Conservation (phyloP, 2,329 filamentous ascomycete genomes). For the Xylaria sp. region DNA sequence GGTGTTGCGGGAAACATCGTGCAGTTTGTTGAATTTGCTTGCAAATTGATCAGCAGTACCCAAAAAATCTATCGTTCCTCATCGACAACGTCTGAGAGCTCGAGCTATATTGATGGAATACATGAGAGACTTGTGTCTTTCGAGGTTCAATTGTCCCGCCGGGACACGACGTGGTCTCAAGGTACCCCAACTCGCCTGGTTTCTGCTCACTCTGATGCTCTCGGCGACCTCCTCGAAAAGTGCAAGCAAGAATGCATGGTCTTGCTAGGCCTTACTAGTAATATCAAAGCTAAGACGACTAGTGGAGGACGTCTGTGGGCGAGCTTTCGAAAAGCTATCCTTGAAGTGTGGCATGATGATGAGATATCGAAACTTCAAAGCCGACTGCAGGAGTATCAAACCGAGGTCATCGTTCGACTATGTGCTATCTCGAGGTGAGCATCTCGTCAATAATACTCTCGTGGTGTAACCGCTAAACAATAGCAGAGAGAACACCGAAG, state of each 20-base stretch:
- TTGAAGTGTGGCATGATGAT: neutral
- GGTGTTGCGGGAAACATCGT: neutral
- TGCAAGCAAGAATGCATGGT: neutral
- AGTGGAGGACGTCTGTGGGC: neutral
- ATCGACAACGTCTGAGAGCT: neutral
- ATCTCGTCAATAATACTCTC: neutral
- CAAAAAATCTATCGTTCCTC: neutral
- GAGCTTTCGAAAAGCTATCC: neutral
- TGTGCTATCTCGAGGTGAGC: neutral
- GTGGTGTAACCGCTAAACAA: neutral
- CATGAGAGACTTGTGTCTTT: neutral
- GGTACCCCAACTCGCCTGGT: neutral
- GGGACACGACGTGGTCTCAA: neutral
- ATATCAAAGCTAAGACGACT: neutral
- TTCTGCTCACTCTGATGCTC: neutral
- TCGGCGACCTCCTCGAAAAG: neutral
- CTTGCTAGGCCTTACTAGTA: neutral
- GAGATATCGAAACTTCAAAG: neutral
- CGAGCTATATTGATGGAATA: neutral
- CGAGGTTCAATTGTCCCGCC: neutral
- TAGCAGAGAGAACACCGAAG: neutral
- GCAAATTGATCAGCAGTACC: neutral
- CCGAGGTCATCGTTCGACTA: neutral
- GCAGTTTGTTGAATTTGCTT: neutral
- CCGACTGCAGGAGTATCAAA: neutral